Evolutionary conservation across 2,329 filamentous ascomycete genomes (phyloP).

Genomic region (Exophiala mesophila): DNA sequence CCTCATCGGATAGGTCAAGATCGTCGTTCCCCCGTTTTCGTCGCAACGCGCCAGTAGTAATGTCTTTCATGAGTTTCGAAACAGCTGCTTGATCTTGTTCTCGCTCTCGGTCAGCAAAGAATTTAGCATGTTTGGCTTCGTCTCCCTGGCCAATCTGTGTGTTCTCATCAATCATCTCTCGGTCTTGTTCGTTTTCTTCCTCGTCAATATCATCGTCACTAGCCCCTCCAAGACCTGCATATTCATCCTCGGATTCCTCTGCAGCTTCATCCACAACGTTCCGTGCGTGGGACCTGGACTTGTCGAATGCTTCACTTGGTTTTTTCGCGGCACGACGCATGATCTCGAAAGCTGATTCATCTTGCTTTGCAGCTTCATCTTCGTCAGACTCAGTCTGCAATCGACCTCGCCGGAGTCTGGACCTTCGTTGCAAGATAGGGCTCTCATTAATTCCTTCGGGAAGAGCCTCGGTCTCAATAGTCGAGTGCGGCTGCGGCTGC

Average conservation of each 20-base stretch:
- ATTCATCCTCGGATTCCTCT: slow-evolving; percentile 97
- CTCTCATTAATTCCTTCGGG: slow-evolving; percentile 51
- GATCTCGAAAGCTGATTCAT: slow-evolving; percentile 56
- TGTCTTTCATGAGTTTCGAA: slow-evolving; percentile 85
- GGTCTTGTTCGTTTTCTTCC: slow-evolving; percentile 67
- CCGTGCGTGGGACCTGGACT: slow-evolving; percentile 80
- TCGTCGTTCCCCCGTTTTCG: slow-evolving; percentile 73
- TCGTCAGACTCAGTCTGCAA: slow-evolving; percentile 41
- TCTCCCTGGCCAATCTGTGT: slow-evolving; percentile 70
- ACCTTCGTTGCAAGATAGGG: slow-evolving; percentile 59
- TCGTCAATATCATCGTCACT: slow-evolving; percentile 77
- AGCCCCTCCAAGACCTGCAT: slow-evolving; percentile 83
- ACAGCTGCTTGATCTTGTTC: slow-evolving; percentile 79
- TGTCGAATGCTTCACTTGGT: slow-evolving; percentile 62
- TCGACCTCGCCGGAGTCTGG: slow-evolving; percentile 44
- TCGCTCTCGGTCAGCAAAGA: slow-evolving; percentile 78
- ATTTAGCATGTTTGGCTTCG: slow-evolving; percentile 74
- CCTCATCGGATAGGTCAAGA: slow-evolving; percentile 82
- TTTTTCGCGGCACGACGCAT: slow-evolving; percentile 63
- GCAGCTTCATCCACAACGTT: slow-evolving; percentile 84
- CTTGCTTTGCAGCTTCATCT: slow-evolving; percentile 32
- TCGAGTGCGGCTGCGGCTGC: slow-evolving; percentile 53
- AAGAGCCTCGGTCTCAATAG: slow-evolving; percentile 63
- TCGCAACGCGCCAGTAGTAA: slow-evolving; percentile 81
- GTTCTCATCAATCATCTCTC: slow-evolving; percentile 82